phyloP scores from a whole-genome alignment of 805 yeast genomes.

The Lipomyces kockii region DNA sequence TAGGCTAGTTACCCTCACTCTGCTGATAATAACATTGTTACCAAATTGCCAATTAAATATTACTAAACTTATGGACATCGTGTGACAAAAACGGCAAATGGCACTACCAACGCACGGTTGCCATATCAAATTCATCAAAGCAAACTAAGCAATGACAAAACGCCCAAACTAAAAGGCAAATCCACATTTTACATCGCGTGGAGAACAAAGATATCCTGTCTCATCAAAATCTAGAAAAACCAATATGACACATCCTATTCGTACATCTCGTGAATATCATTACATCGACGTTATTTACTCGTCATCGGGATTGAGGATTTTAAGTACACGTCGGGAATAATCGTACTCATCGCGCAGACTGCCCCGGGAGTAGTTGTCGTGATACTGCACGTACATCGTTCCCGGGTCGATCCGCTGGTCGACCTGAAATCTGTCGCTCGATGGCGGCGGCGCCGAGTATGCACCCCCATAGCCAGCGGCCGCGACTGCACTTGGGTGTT shows the following conservation, averaged over 20 bases:
- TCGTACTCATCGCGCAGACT: constrained; percentile 62
- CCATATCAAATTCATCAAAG: neutral
- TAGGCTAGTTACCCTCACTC: no score
- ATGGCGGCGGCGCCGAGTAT: constrained; percentile 33
- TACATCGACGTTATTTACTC: constrained; percentile 7
- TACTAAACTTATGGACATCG: neutral
- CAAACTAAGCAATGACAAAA: neutral
- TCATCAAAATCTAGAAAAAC: neutral
- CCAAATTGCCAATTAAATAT: neutral
- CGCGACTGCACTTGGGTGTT: constrained; percentile 33
- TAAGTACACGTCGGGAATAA: constrained; percentile 59
- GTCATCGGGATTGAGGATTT: constrained; percentile 57
- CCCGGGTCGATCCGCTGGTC: constrained; percentile 68
- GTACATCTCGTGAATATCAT: neutral
- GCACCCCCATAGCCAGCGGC: constrained; percentile 35
- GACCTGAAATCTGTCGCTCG: constrained; percentile 47
- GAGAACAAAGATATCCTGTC: neutral
- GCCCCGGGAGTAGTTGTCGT: constrained; percentile 52
- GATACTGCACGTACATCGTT: constrained; percentile 53
- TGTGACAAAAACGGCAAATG: neutral
- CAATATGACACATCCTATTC: neutral
- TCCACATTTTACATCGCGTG: neutral
- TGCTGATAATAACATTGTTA: neutral
- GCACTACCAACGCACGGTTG: neutral
- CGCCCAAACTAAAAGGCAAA: neutral